Evolutionary conservation across 2,329 filamentous ascomycete species (phyloP), one percentile per base, ranked within the genome.

Genomic region (Eutypella sp.): DNA sequence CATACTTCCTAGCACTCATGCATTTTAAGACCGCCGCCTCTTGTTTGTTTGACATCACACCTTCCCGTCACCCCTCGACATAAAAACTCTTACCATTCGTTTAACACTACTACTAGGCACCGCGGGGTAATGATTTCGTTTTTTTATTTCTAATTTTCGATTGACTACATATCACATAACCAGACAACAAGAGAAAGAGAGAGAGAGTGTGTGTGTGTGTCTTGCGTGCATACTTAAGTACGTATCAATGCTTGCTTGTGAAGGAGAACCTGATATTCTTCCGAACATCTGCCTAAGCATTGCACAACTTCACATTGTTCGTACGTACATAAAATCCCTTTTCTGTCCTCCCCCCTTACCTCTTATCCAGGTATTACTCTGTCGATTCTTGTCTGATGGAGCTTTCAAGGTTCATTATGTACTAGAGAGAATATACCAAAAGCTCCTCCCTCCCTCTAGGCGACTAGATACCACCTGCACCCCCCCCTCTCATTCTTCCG

Each of bases 11-110:
- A 22, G 15, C 36, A 24, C 11, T 39, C 8, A n/a, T 39, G 36
- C 36, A 39, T 24, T 37, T 39, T 29, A 33, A 33, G 36, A 16
- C 18, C 11, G 18, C 11, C 18, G 1, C 2, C 19, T 22, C 23
- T 15, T 39, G 36, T 39, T 15, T 39, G 36, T 39, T 39, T 23
- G 36, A 39, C 36, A 22, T 39, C 36, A 39, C 36, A 39, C n/a
- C n/a, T n/a, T n/a, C n/a, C n/a, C n/a, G n/a, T n/a, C 36, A 10
- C 33, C 36, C 20, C 36, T 16, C 20, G 36, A 39, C 36, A 24
- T 39, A 24, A 39, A n/a, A n/a, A 39, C 9, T 39, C 36, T 39
- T 39, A n/a, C 36, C 36, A 39, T 15, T 39, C 36, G 36, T 24
- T 39, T 15, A 22, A 39, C n/a, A n/a, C n/a, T n/a, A n/a, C n/a